A percentile compares a stretch with the other conserved stretches of the same genome.
Evolutionary conservation across 1,139 yeast species (phyloP).

Genomic region (Groenewaldozyma sp.): DNA sequence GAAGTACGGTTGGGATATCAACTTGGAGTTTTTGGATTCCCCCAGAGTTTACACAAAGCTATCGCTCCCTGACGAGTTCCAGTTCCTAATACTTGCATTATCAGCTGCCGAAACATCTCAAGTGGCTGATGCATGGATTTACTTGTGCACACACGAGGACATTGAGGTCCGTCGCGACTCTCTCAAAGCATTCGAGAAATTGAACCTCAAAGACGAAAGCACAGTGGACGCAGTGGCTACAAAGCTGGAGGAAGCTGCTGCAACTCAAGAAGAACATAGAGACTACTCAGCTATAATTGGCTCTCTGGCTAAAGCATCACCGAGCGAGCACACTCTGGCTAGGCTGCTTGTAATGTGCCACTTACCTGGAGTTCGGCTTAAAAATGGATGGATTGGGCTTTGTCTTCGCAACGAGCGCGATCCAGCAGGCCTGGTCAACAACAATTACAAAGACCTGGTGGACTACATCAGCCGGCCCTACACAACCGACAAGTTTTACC

Average conservation of each 20-base stretch:
- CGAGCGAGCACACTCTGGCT: constrained; percentile 30
- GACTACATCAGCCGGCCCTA: neutral
- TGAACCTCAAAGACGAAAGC: neutral
- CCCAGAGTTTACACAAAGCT: constrained; percentile 21
- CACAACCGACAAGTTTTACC: neutral
- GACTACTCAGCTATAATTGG: neutral
- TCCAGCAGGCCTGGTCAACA: constrained; percentile 49
- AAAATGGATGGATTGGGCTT: constrained; percentile 73
- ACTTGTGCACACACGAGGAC: neutral
- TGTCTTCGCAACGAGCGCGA: constrained; percentile 55
- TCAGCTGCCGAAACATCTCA: constrained; percentile 3
- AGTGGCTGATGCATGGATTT: constrained; percentile 1
- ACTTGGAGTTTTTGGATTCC: constrained; percentile 9
- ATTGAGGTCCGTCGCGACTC: neutral
- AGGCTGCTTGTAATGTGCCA: constrained; percentile 49
- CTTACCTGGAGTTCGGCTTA: constrained; percentile 35
- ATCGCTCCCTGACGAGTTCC: constrained; percentile 9
- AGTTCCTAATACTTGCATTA: constrained; percentile 18
- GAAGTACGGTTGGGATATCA: constrained; percentile 2
- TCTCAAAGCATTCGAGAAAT: constrained; percentile 23
- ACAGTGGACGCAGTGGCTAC: neutral
- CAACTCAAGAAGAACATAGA: constrained; percentile 27
- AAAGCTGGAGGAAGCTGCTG: neutral
- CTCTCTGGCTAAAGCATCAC: constrained; percentile 27
- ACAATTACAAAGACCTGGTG: constrained; percentile 27